Percentiles rank a stretch among this genome's conserved stretches.
phyloP scores from a whole-genome alignment of 345 rosid species.

The Excoecaria agallocha region DNA sequence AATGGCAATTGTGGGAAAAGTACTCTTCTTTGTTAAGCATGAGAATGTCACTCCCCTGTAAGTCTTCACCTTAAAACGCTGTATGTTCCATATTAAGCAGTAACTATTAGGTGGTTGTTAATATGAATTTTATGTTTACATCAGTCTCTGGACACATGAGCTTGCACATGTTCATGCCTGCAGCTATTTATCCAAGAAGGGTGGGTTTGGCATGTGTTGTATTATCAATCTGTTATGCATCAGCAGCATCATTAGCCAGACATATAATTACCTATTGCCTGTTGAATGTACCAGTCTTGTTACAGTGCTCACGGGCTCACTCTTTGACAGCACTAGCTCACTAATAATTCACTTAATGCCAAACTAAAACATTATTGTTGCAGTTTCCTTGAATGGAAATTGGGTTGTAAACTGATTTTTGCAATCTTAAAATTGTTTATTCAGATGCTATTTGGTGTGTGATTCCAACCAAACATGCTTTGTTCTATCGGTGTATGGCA shows the following conservation, averaged over 20 bases:
- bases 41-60: constrained; percentile 63
- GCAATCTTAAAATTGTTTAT: background rate
- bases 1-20: constrained; percentile 56
- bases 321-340: background rate
- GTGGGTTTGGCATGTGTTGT: background rate
- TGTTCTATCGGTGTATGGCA: constrained; percentile 62
- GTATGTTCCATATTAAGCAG: background rate
- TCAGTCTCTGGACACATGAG: background rate
- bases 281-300: background rate
- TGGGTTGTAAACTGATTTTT: background rate
- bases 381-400: background rate
- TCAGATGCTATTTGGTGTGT: constrained; percentile 62
- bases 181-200: background rate
- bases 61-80: constrained; percentile 24
- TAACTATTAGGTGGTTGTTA: background rate
- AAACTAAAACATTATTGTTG: background rate
- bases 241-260: background rate
- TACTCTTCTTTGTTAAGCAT: constrained; percentile 56
- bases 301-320: background rate
- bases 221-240: background rate
- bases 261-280: background rate
- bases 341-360: background rate
- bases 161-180: background rate
- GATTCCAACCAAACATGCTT: constrained; percentile 58
- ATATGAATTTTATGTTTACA: background rate